Evolutionary conservation across 768 basidiomycete genomes (phyloP).

Genomic region (Suillus sp.): DNA sequence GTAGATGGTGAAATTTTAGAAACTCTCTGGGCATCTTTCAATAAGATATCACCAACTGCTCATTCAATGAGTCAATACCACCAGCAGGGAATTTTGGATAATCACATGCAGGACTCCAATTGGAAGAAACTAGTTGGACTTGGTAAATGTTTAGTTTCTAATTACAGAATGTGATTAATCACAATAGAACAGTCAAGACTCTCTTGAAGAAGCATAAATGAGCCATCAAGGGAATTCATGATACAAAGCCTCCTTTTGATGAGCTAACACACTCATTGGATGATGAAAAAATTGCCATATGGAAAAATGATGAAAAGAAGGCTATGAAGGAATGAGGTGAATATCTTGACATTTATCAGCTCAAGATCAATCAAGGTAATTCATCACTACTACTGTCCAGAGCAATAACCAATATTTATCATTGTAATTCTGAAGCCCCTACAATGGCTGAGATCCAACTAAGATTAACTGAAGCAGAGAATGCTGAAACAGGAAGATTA

Average conservation of each 20-base stretch:
- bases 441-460: slow-evolving; percentile 13
- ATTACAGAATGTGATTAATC: not conserved
- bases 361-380: slow-evolving; percentile 2
- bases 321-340: slow-evolving; percentile 5
- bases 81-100: slow-evolving; percentile 31
- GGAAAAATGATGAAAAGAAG: slow-evolving; percentile 3
- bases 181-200: not conserved
- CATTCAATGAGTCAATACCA: slow-evolving; percentile 26
- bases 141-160: slow-evolving; percentile 13
- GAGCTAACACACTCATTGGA: not conserved
- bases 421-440: slow-evolving; percentile 2
- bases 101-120: slow-evolving; percentile 37
- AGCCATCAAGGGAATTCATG: not conserved
- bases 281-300: not conserved
- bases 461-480: not conserved
- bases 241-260: not conserved
- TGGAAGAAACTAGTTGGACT: slow-evolving; percentile 35
- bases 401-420: no score
- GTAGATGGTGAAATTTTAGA: slow-evolving; percentile 39
- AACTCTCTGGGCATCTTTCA: slow-evolving; percentile 34
- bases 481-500: not conserved
- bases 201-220: not conserved
- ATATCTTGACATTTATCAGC: slow-evolving; percentile 7
- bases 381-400: no score
- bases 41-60: slow-evolving; percentile 27